A percentile compares a stretch with the other conserved stretches of the same genome.
Conservation (phyloP, 169 alveolate genomes). For the Cryptosporidium parvum region DNA sequence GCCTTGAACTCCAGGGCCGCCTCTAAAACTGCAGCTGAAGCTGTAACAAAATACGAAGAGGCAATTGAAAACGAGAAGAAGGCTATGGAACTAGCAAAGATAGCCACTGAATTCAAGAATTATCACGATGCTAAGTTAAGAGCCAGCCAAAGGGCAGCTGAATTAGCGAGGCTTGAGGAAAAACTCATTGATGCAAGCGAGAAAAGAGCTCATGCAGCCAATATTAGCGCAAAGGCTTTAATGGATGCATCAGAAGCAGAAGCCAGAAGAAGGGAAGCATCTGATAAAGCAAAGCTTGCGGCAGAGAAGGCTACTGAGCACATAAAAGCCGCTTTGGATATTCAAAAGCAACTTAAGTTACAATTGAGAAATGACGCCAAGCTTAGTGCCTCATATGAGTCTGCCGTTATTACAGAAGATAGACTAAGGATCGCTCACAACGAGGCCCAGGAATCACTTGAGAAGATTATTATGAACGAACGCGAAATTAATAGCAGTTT, state of each 20-base stretch:
- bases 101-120: slow-evolving; percentile 37
- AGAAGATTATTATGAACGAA: slow-evolving; percentile 33
- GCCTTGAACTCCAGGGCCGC: slow-evolving; percentile 26
- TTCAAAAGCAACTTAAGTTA: slow-evolving; percentile 40
- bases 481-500: slow-evolving; percentile 3
- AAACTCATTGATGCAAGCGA: slow-evolving; percentile 28
- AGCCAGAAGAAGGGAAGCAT: slow-evolving; percentile 51
- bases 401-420: slow-evolving; percentile 66
- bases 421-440: slow-evolving; percentile 16
- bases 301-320: slow-evolving; percentile 60
- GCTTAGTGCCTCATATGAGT: slow-evolving; percentile 39
- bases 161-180: slow-evolving; percentile 48
- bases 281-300: slow-evolving; percentile 18
- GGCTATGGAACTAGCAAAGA: slow-evolving; percentile 56
- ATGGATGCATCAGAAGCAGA: slow-evolving; percentile 61
- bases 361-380: slow-evolving; percentile 36
- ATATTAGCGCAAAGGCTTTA: slow-evolving; percentile 36
- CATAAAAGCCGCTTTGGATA: slow-evolving; percentile 17
- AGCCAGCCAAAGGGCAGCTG: slow-evolving; percentile 47
- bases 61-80: slow-evolving; percentile 48
- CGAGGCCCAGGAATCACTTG: slow-evolving; percentile 55
- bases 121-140: slow-evolving; percentile 41
- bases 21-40: slow-evolving; percentile 57
- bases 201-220: slow-evolving; percentile 62
- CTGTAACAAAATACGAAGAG: slow-evolving; percentile 31